Base-by-base conservation (phyloP, 257 asterid genomes). In the Solanum etuberosum region DNA sequence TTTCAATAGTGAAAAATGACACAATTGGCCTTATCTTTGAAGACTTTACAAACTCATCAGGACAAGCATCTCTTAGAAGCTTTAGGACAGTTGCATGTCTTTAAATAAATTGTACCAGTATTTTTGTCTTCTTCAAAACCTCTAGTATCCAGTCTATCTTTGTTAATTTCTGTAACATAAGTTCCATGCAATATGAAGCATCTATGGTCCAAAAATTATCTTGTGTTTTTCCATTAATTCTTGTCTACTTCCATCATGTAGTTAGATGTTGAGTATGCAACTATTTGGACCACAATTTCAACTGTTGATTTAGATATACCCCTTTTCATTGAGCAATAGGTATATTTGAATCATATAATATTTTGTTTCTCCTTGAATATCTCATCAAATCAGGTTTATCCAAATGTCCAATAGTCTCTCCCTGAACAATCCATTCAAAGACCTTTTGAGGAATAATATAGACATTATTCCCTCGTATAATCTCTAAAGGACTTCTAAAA, bases 161-260 rank as follows among this genome's bases (percentile, higher is more conserved):
- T 9, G 51, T 57, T 21, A 96, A 35, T 67, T 91, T 93, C 90
- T 18, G n/a, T 54, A 48, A 18, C 63, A 54, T 54, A 18, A 18
- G 63, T 54, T 18, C 4, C n/a, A 51, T 51, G 61, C n/a, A 6
- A 21, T 51, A 6, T 4, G 0, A 51, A 51, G 3, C 61, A 51
- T 51, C 61, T 90, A 91, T 93, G 0, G 94, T 90, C 96, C 94
- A 83, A 92, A 94, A 1, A 92, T 20, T 0, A 88, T 70, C 68
- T 90, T 38, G 42, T 86, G 86, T 70, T 86, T 92, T 15, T 92
- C 91, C 88, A 82, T 81, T 7, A 95, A n/a, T 74, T 85, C 90
- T 87, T 83, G 11, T 95, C 94, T 3, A 89, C 87, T 35, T 88
- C 91, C 87, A 88, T 91, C 93, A 91, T 87, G 87, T 89, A 90